Evolutionary conservation across 345 rosid species (phyloP).

Genomic region (Raphanus raphanistrum): DNA sequence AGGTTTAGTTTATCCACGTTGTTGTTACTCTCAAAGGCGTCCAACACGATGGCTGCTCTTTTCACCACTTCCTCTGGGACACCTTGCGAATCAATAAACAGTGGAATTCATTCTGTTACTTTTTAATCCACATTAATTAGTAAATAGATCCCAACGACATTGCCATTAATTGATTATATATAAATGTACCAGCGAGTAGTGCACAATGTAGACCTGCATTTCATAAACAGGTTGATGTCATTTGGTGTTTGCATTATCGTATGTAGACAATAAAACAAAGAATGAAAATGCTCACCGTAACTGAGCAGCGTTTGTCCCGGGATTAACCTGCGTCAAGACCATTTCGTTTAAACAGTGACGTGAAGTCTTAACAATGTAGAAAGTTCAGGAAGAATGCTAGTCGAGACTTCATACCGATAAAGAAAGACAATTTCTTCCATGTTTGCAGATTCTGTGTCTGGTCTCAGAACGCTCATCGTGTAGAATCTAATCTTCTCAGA

Average conservation of each 20-base stretch:
- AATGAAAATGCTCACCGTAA: neutral
- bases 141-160: slow-evolving; percentile 5
- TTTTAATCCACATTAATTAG: neutral
- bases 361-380: neutral
- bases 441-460: slow-evolving; percentile 53
- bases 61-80: slow-evolving; percentile 76
- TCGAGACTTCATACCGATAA: slow-evolving; percentile 58
- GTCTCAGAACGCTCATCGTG: slow-evolving; percentile 90
- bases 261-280: neutral
- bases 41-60: slow-evolving; percentile 71
- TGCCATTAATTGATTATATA: neutral
- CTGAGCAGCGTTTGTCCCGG: neutral
- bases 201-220: neutral
- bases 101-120: neutral
- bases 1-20: slow-evolving; percentile 51
- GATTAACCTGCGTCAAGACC: neutral
- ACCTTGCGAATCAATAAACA: slow-evolving; percentile 46
- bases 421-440: slow-evolving; percentile 82
- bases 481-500: slow-evolving; percentile 74
- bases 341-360: neutral
- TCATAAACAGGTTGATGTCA: neutral
- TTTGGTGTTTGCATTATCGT: neutral
- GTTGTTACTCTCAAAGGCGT: slow-evolving; percentile 50
- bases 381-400: neutral
- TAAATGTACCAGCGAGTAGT: neutral